Conservation (phyloP, 1,139 yeast species). For the Yamadazyma atmosphaerica region DNA sequence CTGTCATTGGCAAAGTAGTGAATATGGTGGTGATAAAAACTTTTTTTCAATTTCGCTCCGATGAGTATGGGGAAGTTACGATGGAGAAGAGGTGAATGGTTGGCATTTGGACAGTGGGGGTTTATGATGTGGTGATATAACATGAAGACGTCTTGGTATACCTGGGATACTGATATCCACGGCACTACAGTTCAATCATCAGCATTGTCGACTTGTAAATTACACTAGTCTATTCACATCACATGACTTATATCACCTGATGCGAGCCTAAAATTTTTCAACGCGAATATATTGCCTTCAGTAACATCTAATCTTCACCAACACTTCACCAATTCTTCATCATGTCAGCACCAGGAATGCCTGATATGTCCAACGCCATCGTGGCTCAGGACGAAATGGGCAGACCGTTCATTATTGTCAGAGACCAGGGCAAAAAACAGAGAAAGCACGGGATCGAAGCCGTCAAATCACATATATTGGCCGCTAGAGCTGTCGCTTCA, state of each 20-base stretch:
- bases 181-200: too few relatives aligned
- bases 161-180: too few relatives aligned
- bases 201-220: too few relatives aligned
- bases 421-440: slow-evolving; percentile 94
- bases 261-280: slow-evolving; percentile 8
- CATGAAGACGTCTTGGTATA: too few relatives aligned
- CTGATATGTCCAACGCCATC: slow-evolving; percentile 95
- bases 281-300: slow-evolving; percentile 13
- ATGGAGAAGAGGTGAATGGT: background rate
- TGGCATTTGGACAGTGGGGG: too few relatives aligned
- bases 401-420: slow-evolving; percentile 94
- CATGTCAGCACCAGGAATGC: slow-evolving; percentile 61
- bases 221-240: too few relatives aligned
- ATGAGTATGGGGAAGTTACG: background rate
- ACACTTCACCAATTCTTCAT: too few relatives aligned
- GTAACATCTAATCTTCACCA: too few relatives aligned
- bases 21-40: slow-evolving; percentile 1
- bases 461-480: slow-evolving; percentile 89
- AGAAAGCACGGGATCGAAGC: slow-evolving; percentile 95
- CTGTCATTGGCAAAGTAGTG: too few relatives aligned
- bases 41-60: background rate
- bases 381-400: slow-evolving; percentile 99
- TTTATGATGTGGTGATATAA: too few relatives aligned
- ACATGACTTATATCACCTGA: too few relatives aligned
- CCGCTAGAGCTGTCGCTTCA: slow-evolving; percentile 94